Percentiles rank a stretch among this genome's conserved stretches.
Evolutionary conservation across 768 basidiomycete genomes (phyloP).

Genomic region (Amanita muscaria): DNA sequence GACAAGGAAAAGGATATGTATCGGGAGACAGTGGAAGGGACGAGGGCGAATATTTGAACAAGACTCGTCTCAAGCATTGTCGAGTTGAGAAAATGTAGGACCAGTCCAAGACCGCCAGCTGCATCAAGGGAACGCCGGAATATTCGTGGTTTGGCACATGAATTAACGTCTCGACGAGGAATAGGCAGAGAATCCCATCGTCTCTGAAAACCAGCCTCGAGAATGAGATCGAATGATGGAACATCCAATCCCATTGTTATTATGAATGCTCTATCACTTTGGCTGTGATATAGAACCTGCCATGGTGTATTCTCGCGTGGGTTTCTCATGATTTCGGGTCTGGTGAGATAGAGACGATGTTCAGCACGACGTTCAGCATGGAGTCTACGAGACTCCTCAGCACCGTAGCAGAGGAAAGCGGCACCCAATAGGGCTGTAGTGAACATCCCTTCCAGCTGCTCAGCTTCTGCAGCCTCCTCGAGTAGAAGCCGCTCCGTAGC

Average conservation of each 20-base stretch:
- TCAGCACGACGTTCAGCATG: too few relatives aligned
- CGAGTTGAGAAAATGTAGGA: conserved; percentile 29
- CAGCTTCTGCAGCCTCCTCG: too few relatives aligned
- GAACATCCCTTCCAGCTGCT: too few relatives aligned
- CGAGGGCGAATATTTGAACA: conserved; percentile 31
- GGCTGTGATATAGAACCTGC: background rate
- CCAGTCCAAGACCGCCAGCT: conserved; percentile 30
- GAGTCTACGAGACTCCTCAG: too few relatives aligned
- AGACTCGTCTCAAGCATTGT: conserved; percentile 28
- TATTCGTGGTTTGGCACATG: background rate
- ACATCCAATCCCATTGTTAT: conserved; percentile 24
- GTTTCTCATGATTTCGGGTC: background rate
- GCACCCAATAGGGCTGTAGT: too few relatives aligned
- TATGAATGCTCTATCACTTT: conserved; percentile 3
- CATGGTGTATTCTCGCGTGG: background rate
- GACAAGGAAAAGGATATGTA: conserved; percentile 24
- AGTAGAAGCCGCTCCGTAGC: too few relatives aligned
- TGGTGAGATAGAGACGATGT: too few relatives aligned
- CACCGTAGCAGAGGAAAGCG: too few relatives aligned
- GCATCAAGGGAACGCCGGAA: conserved; percentile 19
- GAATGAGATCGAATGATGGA: conserved; percentile 19
- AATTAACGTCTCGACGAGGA: background rate
- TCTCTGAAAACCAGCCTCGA: conserved; percentile 20
- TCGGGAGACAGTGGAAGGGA: conserved; percentile 23
- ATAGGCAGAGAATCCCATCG: conserved; percentile 16